These are phyloP conservation scores for Tremella fuciformis DNA, from an alignment of 768 basidiomycete species.

Conservation along the genomic window DNA sequence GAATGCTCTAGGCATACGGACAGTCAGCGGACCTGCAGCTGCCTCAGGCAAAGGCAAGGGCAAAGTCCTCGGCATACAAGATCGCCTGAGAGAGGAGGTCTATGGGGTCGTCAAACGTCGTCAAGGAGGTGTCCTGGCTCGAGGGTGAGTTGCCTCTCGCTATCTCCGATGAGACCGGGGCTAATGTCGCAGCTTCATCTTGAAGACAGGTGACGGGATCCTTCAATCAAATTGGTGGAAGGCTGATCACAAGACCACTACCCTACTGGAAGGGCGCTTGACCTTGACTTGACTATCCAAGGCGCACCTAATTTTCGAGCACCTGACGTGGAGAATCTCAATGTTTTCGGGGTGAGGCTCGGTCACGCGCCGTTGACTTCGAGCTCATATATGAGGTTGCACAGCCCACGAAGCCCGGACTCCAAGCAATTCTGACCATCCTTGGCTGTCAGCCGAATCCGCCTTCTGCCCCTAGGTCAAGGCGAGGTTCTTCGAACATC, in stretches of 20 bases:
- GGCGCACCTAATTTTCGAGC: slow-evolving; percentile 95
- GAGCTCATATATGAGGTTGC: slow-evolving; percentile 56
- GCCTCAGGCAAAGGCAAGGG: not conserved
- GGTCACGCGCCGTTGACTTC: not conserved
- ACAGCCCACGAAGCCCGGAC: slow-evolving; percentile 87
- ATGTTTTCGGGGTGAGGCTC: slow-evolving; percentile 72
- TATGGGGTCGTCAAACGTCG: slow-evolving; percentile 51
- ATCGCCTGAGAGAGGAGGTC: slow-evolving; percentile 38
- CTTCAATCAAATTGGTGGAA: slow-evolving; percentile 57
- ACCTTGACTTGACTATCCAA: slow-evolving; percentile 84
- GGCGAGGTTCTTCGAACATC: slow-evolving; percentile 11
- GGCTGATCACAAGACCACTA: slow-evolving; percentile 44
- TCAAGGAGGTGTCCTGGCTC: slow-evolving; percentile 43
- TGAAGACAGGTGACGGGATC: slow-evolving; percentile 78
- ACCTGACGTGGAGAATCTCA: slow-evolving; percentile 71
- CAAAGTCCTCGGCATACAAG: slow-evolving; percentile 35
- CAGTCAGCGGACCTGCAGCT: not conserved
- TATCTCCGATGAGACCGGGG: not conserved
- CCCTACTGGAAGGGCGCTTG: slow-evolving; percentile 64
- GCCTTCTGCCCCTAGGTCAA: slow-evolving; percentile 6
- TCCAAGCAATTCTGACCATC: slow-evolving; percentile 82
- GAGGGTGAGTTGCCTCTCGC: slow-evolving; percentile 40
- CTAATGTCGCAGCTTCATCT: slow-evolving; percentile 63
- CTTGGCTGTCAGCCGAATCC: slow-evolving; percentile 54
- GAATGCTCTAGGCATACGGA: slow-evolving; percentile 1